These are phyloP conservation scores for Talaromyces proteolyticus DNA, from an alignment of 495 filamentous ascomycete genomes.

Conservation along the genomic window DNA sequence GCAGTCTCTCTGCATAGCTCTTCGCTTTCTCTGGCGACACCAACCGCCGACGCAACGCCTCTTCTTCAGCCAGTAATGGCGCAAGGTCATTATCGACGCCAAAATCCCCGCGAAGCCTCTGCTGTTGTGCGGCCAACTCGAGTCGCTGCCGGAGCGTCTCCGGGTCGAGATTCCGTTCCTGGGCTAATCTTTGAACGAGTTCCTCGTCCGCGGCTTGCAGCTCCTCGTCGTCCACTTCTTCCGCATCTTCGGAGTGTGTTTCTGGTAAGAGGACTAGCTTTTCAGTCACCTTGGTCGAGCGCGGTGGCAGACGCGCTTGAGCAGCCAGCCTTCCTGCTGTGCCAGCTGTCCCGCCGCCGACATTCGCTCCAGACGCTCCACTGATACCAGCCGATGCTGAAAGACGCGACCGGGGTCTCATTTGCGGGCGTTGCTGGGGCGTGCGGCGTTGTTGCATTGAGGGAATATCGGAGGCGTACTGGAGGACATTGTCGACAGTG, in stretches of 20 bases:
- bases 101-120: constrained; percentile 41
- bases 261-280: constrained; percentile 95
- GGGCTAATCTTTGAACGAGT: constrained; percentile 30
- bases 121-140: constrained; percentile 28
- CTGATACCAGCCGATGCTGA: constrained; percentile 27
- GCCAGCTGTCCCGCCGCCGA: constrained; percentile 7
- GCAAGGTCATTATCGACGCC: constrained; percentile 56
- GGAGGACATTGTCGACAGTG: constrained; percentile 92
- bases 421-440: constrained; percentile 38
- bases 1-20: constrained; percentile 90
- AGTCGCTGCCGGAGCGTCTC: constrained; percentile 24
- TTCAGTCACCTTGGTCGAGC: constrained; percentile 89
- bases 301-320: constrained; percentile 75
- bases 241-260: constrained; percentile 42
- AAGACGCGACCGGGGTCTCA: constrained; percentile 40
- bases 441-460: constrained; percentile 83
- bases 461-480: constrained; percentile 90
- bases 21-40: constrained; percentile 62
- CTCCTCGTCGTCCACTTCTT: constrained; percentile 45
- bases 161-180: constrained; percentile 31
- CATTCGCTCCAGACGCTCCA: constrained; percentile 9
- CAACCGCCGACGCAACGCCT: constrained; percentile 56
- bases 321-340: constrained; percentile 35
- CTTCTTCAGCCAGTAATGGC: constrained; percentile 77
- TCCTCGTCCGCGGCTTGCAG: constrained; percentile 19